Evolutionary conservation across 1,139 yeast genomes (phyloP), one percentile per base, ranked within the genome.

Genomic region (Pichia terricola): DNA sequence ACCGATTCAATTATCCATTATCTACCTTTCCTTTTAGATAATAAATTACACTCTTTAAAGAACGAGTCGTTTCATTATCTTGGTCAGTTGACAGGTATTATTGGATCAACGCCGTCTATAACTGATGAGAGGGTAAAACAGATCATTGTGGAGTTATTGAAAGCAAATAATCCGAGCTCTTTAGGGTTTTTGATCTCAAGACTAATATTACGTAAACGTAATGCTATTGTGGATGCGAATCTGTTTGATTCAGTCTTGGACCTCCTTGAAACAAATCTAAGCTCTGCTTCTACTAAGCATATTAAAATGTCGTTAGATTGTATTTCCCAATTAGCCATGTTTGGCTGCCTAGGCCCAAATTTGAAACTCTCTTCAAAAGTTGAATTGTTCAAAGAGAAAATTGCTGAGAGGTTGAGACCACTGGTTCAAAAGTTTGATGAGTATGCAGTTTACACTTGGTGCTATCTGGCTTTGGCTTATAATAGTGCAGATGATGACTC

Each of bases 351-450:
- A 34, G 73, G 73, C 0, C 68, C 70, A 22, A 22, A 41, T 11
- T 22, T 62, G 5, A 34, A 39, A 10, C 45, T 48, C 26, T 32
- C 39, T 16, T 35, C 44, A 11, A 49, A 50, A 7, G 39, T 60
- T 16, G 45, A 51, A 11, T 28, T 49, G 0, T 58, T 54, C 43
- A 58, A 65, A 26, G 41, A 39, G 0, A 54, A 57, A 10, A 56
- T 72, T 9, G 49, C 65, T 11, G 68, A 65, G 1, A 48, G 56
- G 1, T 51, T 79, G 28, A 58, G 59, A 38, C 65, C 69, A 0
- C 66, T 68, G 37, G 77, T 79, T 7, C 71, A 75, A 50, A 77
- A 75, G 42, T 68, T 71, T 42, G 80, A 80, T 50, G 95, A 86
- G 51, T 66, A 62, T 34, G 73, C 89, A 0, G 70, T 79, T 2